These are phyloP conservation scores for Dissoconium aciculare DNA, from an alignment of 2,329 filamentous ascomycete species.

Conservation along the genomic window DNA sequence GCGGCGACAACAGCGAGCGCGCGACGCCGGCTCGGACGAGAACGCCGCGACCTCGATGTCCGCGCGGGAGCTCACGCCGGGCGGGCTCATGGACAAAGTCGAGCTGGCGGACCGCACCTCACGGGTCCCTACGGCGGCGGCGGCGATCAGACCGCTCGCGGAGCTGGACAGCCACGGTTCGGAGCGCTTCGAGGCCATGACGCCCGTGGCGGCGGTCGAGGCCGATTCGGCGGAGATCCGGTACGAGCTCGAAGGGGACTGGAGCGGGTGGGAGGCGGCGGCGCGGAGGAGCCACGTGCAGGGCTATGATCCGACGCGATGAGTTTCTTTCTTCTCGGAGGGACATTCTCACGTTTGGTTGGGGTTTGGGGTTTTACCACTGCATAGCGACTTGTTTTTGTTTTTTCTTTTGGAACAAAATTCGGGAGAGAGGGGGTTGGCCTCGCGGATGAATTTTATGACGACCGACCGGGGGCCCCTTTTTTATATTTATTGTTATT, in stretches of 20 bases:
- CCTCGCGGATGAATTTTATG: no score
- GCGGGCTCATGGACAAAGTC: constrained; percentile 3
- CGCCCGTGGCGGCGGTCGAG: constrained; percentile 1
- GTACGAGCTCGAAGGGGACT: constrained; percentile 9
- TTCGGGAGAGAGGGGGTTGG: no score
- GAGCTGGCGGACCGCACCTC: background rate
- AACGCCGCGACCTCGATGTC: constrained; percentile 5
- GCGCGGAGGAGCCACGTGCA: background rate
- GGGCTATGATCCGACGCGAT: background rate
- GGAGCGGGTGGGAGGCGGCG: constrained; percentile 7
- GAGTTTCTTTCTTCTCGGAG: background rate
- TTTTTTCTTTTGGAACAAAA: no score
- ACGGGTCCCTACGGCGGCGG: background rate
- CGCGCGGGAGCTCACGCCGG: constrained; percentile 6
- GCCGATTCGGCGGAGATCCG: constrained; percentile 5
- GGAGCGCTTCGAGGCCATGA: background rate
- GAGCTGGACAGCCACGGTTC: background rate
- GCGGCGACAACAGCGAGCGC: constrained; percentile 3
- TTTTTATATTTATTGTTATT: no score
- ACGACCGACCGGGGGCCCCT: no score
- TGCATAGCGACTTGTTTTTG: no score
- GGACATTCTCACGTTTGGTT: no score
- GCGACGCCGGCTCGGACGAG: constrained; percentile 4
- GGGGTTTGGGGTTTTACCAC: no score
- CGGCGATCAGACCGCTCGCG: background rate